Evolutionary conservation across 345 rosid species (phyloP), one percentile per base, ranked within the genome.

Genomic region (Durio zibethinus): DNA sequence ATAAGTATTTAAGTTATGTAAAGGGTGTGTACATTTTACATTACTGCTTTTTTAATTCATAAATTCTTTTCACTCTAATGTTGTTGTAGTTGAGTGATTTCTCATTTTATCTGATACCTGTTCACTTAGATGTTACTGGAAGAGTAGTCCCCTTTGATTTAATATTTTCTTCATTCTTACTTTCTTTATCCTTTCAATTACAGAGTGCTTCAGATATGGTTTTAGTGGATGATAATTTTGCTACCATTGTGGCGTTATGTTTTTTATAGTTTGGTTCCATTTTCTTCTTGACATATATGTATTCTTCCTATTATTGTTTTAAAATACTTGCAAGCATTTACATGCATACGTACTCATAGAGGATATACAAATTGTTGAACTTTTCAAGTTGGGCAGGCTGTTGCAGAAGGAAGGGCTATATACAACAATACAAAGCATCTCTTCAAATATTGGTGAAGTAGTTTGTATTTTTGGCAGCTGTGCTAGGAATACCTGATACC

Each of bases 201-300:
- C 95, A 96, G 99, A 96, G 94, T 81, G 98, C 99, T 84, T 91
- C 99, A 62, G 99, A 96, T 88, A 96, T 96, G 99, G 98, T 96
- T 85, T 87, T 96, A 90, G 99, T 97, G n/a, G 99, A 96, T 79
- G 99, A 96, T 81, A 96, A 96, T 83, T 96, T 96, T 82, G 97
- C 99, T 81, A 90, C 99, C 31, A 92, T 96, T 74, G 97, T 96
- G 72, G 98, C 95, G 90, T 98, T 96, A 89, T 57, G 84, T 48
- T 76, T 67, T n/a, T 42, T 74, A 57, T 74, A 77, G 21, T 72
- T 79, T 35, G 48, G 33, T 78, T 76, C 61, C 7, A 14, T 45
- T 25, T 66, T 23, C 50, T 54, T 74, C 64, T 45, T 78, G 67
- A 29, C 15, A 52, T 52, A 18, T n/a, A 8, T 67, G 61, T 66